Evolutionary conservation across 495 filamentous ascomycete genomes (phyloP).

Genomic region (Penicillium ucsense): DNA sequence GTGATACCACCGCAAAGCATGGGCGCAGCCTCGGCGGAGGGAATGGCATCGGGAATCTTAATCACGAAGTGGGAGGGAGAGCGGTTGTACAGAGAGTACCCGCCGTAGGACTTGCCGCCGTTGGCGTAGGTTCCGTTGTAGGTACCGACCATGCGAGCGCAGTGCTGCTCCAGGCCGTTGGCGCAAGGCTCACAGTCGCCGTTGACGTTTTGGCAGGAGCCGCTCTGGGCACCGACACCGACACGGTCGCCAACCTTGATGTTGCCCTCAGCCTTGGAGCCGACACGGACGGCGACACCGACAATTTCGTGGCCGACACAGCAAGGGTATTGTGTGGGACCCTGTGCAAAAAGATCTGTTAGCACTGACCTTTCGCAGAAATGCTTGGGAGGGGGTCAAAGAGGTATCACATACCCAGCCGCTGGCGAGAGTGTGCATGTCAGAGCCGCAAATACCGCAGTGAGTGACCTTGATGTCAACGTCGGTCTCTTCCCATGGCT

Average conservation of each 20-base stretch:
- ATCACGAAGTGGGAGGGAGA: slow-evolving; percentile 63
- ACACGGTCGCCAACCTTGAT: slow-evolving; percentile 79
- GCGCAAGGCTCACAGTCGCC: slow-evolving; percentile 62
- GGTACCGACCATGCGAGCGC: slow-evolving; percentile 44
- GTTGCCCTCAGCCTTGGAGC: slow-evolving; percentile 45
- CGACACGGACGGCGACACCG: slow-evolving; percentile 65
- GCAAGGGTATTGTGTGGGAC: slow-evolving; percentile 57
- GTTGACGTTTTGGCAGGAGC: slow-evolving; percentile 50
- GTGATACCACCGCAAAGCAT: slow-evolving; percentile 85
- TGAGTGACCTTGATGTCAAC: slow-evolving; percentile 43
- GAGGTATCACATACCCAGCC: slow-evolving; percentile 48
- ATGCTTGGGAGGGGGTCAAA: neutral
- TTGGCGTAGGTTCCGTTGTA: slow-evolving; percentile 36
- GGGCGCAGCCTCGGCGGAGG: slow-evolving; percentile 57
- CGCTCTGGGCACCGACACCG: slow-evolving; percentile 75
- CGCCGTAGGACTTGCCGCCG: slow-evolving; percentile 53
- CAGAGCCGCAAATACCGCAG: slow-evolving; percentile 42
- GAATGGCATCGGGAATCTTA: slow-evolving; percentile 62
- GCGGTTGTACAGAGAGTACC: slow-evolving; percentile 67
- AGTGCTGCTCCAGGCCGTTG: slow-evolving; percentile 55
- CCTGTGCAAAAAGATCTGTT: slow-evolving; percentile 4
- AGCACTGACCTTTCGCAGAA: no score
- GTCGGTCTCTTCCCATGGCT: slow-evolving; percentile 73
- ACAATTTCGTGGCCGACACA: slow-evolving; percentile 82
- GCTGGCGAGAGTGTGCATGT: slow-evolving; percentile 63